Conservation (phyloP, 202 grass and related monocot species). For the Zoysia matrella region DNA sequence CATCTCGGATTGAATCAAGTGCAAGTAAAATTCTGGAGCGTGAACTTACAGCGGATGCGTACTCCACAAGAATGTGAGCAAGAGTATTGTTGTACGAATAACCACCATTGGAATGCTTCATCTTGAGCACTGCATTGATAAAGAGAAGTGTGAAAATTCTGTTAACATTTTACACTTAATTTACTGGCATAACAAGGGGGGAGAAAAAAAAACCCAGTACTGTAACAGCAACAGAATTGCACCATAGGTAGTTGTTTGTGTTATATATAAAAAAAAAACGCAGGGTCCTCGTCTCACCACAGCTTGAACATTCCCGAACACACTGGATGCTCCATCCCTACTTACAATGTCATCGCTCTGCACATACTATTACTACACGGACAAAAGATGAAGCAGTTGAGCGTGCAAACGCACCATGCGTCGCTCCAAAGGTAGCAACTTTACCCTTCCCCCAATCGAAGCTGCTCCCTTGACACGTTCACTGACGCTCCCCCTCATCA, state of each 20-base stretch:
- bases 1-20: neutral
- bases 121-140: conserved; percentile 51
- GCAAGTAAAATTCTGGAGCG: neutral
- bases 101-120: conserved; percentile 20
- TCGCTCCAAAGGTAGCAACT: neutral
- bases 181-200: neutral
- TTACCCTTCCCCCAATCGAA: neutral
- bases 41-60: conserved; percentile 68
- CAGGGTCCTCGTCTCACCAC: too few relatives aligned
- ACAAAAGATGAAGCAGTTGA: too few relatives aligned
- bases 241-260: too few relatives aligned
- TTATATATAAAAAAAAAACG: neutral
- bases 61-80: conserved; percentile 64
- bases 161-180: neutral
- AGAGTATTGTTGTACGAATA: conserved; percentile 65
- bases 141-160: neutral
- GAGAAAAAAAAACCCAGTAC: neutral
- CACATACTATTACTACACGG: neutral
- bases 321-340: too few relatives aligned
- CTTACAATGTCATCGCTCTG: neutral
- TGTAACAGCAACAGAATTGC: too few relatives aligned
- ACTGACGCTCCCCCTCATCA: neutral
- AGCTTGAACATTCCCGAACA: neutral
- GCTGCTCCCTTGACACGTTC: neutral
- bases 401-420: neutral